Conservation (phyloP, 2,329 filamentous ascomycete species). For the Botrytis tulipae region DNA sequence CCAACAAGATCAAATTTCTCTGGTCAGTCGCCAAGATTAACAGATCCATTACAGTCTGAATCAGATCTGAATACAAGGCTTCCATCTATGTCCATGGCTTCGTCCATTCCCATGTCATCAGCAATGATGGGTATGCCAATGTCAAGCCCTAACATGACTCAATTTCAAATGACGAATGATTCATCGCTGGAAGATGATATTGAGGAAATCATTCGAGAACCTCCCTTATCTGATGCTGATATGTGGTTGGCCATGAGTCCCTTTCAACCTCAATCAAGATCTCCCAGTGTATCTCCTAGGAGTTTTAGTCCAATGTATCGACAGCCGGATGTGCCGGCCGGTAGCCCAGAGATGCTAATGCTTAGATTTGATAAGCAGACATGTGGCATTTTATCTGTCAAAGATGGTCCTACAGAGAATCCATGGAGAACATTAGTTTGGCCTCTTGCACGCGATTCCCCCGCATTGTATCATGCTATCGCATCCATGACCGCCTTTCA, state of each 20-base stretch:
- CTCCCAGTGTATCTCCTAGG: slow-evolving; percentile 27
- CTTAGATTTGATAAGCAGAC: slow-evolving; percentile 63
- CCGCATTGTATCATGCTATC: slow-evolving; percentile 66
- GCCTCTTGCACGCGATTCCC: slow-evolving; percentile 62
- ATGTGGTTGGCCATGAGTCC: slow-evolving; percentile 34
- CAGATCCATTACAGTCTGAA: slow-evolving; percentile 49
- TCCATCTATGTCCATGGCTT: not conserved
- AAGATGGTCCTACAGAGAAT: slow-evolving; percentile 67
- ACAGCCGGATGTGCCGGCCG: slow-evolving; percentile 49
- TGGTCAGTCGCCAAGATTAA: slow-evolving; percentile 48
- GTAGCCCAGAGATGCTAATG: slow-evolving; percentile 60
- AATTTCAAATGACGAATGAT: slow-evolving; percentile 32
- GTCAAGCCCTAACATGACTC: slow-evolving; percentile 26
- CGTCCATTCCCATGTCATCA: slow-evolving; percentile 18
- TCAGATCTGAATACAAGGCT: slow-evolving; percentile 45
- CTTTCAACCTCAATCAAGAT: slow-evolving; percentile 28
- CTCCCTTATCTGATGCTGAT: slow-evolving; percentile 30
- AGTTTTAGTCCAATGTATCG: slow-evolving; percentile 41
- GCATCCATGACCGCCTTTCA: slow-evolving; percentile 70
- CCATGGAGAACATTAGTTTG: slow-evolving; percentile 71
- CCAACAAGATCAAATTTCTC: slow-evolving; percentile 40
- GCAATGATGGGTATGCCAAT: slow-evolving; percentile 29
- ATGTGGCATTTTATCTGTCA: slow-evolving; percentile 68
- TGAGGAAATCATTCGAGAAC: slow-evolving; percentile 53
- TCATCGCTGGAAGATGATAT: slow-evolving; percentile 47